Base-by-base conservation (phyloP, 805 yeast genomes). In the Metschnikowia cubensis region DNA sequence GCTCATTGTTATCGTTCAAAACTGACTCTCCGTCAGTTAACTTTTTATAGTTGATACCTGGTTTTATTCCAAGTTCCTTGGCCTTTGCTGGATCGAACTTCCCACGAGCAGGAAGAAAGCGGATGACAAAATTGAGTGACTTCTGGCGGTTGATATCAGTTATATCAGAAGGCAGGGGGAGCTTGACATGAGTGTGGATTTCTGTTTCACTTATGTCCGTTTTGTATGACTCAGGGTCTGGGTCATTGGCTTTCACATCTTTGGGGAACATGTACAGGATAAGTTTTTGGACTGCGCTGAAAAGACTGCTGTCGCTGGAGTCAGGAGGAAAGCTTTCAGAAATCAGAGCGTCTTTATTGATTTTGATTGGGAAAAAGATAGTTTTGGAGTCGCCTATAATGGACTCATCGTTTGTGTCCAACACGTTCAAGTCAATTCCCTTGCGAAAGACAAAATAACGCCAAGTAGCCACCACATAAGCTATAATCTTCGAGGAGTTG, bases 381-480 rank as follows among this genome's bases (percentile, higher is more conserved):
- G 79, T 54, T 38, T 69, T 66, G 15, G 74, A 62, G 52, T 71
- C 77, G 14, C 57, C 71, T 22, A 71, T 59, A 15, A 68, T 50
- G 15, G 60, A 53, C 31, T 59, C 56, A 57, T 74, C 62, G 38
- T 64, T 54, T 22, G 69, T 54, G 33, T 67, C 74, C 22, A 58
- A 44, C 25, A 74, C 64, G 3, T 66, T 66, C 48, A 87, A 63
- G 34, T 77, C 74, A 44, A 86, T 76, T 1, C 89, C 90, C 58
- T 84, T 80, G 54, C 97, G 78, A 64, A 88, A 89, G 13, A 90
- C 89, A 69, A 92, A 91, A 56, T 82, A 82, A 55, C 96, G 76
- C 96, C 97, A 89, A 0, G 92, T 81, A 1, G 91, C 78, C 3
- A 88, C 78, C 42, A 87, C 73, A 62, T 81, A 84, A 8, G 64